These are phyloP conservation scores for Cyclocybe cylindracea DNA, from an alignment of 768 basidiomycete species.

Conservation along the genomic window DNA sequence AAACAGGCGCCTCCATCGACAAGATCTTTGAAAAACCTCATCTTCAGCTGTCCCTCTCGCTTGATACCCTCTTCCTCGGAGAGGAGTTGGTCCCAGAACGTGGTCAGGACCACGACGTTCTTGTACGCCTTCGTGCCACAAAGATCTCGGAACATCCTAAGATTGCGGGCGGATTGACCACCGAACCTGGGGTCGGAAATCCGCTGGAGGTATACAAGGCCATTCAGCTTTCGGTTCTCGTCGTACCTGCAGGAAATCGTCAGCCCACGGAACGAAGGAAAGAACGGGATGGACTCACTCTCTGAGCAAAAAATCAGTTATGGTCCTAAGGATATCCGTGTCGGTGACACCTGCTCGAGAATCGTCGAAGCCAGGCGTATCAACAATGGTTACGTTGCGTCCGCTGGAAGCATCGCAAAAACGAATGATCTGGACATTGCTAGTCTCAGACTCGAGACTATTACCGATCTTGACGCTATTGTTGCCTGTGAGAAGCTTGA, in stretches of 20 bases:
- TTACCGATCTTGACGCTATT: too few species aligned
- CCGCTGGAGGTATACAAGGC: slow-evolving; percentile 41
- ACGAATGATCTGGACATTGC: background rate
- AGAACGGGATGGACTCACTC: slow-evolving; percentile 2
- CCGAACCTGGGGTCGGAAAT: slow-evolving; percentile 37
- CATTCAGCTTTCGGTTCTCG: slow-evolving; percentile 22
- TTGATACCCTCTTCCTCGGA: slow-evolving; percentile 28
- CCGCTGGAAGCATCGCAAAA: slow-evolving; percentile 10
- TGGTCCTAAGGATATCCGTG: slow-evolving; percentile 36
- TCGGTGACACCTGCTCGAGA: slow-evolving; percentile 27
- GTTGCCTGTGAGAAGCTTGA: too few species aligned
- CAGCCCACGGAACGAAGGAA: too few species aligned
- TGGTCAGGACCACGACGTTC: slow-evolving; percentile 47
- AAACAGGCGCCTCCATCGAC: slow-evolving; percentile 40
- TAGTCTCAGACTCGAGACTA: too few species aligned
- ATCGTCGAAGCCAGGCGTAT: slow-evolving; percentile 29
- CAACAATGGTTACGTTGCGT: slow-evolving; percentile 18
- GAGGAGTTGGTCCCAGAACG: slow-evolving; percentile 41
- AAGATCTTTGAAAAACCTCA: slow-evolving; percentile 41
- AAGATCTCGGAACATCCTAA: slow-evolving; percentile 43
- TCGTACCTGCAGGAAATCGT: too few species aligned
- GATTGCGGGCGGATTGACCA: slow-evolving; percentile 40
- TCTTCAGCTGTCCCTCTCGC: slow-evolving; percentile 38
- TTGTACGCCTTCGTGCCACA: slow-evolving; percentile 43
- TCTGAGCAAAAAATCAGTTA: slow-evolving; percentile 19